These are phyloP conservation scores for Hondaea fermentalgiana DNA, from an alignment of 108 stramenopile genomes.

Conservation along the genomic window DNA sequence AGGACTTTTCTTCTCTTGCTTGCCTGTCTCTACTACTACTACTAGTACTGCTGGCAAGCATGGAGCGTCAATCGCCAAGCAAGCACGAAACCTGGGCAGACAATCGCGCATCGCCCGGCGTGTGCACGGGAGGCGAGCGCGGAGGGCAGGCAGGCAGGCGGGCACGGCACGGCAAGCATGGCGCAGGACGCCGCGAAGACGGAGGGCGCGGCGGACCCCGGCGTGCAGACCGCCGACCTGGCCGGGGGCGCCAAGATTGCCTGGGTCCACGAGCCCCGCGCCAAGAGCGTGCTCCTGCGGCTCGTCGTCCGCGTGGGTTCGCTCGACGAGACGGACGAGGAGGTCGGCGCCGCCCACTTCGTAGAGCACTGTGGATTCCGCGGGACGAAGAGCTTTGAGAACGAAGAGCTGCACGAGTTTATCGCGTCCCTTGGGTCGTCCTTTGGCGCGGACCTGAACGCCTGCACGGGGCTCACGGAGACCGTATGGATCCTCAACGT, in stretches of 20 bases:
- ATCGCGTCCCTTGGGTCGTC: background rate
- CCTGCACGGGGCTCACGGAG: background rate
- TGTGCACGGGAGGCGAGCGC: too few relatives aligned
- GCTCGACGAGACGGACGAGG: background rate
- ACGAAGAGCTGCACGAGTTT: background rate
- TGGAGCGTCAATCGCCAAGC: too few relatives aligned
- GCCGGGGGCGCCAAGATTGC: background rate
- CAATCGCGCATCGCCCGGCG: too few relatives aligned
- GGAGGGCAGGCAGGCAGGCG: too few relatives aligned
- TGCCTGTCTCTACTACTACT: too few relatives aligned
- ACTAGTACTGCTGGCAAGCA: too few relatives aligned
- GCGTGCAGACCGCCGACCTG: background rate
- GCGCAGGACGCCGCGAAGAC: too few relatives aligned
- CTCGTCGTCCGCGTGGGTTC: background rate
- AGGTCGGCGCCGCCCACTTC: background rate
- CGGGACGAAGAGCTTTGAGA: background rate
- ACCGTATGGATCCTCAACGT: background rate
- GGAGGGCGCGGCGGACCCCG: background rate
- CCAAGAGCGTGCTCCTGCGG: background rate
- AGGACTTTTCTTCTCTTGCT: too few relatives aligned
- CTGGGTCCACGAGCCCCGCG: background rate
- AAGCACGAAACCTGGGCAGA: too few relatives aligned
- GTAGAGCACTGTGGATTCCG: background rate
- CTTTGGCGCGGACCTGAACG: conserved; percentile 5
- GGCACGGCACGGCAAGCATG: too few relatives aligned